Base-by-base conservation (phyloP, 176 grass and related monocot genomes). In the Avena sativa region DNA sequence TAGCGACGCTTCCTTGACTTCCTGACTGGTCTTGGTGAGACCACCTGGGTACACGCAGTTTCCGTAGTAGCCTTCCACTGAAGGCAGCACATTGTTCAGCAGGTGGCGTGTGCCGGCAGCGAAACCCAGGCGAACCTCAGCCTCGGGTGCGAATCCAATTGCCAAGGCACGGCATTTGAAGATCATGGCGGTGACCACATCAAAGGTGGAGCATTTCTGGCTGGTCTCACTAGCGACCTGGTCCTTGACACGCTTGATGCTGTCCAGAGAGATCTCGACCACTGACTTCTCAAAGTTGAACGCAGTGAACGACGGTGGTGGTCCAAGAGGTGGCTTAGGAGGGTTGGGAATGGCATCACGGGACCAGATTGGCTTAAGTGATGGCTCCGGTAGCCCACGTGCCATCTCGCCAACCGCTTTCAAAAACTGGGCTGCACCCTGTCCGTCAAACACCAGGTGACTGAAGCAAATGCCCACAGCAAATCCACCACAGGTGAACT, bases 171-270 rank as follows among this genome's bases (percentile, higher is more conserved):
- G 73, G 73, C 73, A 76, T 51, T 76, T 76, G 73, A 76, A 76
- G 73, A 76, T 76, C 3, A 76, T 76, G 14, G 73, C 73, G 23
- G 73, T 76, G 8, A 76, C 73, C 47, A 76, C 73, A 51, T 76
- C 73, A 25, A 76, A 76, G 21, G 73, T 76, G 73, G 73, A 76
- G 73, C 73, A 76, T 1, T 28, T 30, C 73, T 76, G 72, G 48
- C 23, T 28, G 13, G 72, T 76, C 72, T 76, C 72, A 26, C 47
- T 16, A 3, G 73, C 73, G 14, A 76, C 73, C 48, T 76, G 73
- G 21, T 76, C 73, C 73, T 76, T 76, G 48, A 76, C 48, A 28
- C 73, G 73, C 73, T 53, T 76, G 73, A 76, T 76, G 73, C 73
- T 76, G 48, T 76, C 48, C 9, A 76, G 73, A 50, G 73, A 76